These are phyloP conservation scores for Eucalyptus pauciflora DNA, from an alignment of 345 rosid species.

Conservation along the genomic window DNA sequence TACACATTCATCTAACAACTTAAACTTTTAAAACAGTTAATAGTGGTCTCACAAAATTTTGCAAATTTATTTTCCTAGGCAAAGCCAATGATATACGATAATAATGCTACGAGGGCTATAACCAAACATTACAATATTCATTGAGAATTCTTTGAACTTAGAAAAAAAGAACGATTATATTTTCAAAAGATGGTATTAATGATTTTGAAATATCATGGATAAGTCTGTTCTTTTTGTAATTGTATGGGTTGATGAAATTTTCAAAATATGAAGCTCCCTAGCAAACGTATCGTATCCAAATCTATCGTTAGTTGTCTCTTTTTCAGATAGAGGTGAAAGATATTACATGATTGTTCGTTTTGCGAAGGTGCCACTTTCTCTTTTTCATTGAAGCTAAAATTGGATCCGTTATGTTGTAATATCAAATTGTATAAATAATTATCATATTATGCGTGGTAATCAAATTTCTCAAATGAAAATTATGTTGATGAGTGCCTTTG, in stretches of 20 bases:
- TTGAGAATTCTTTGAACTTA: neutral
- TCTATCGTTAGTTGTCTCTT: neutral
- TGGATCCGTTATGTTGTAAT: neutral
- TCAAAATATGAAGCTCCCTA: neutral
- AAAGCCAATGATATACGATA: neutral
- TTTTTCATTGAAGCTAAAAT: too few relatives aligned
- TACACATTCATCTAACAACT: too few relatives aligned
- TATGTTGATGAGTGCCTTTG: neutral
- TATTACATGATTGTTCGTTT: neutral
- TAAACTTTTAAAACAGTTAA: rapidly evolving
- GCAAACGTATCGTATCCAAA: neutral
- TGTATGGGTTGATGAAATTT: neutral
- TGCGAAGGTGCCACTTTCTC: neutral
- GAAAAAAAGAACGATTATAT: neutral
- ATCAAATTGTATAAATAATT: too few relatives aligned
- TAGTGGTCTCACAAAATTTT: too few relatives aligned
- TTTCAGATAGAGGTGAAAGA: neutral
- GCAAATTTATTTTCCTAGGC: neutral
- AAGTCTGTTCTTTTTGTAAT: neutral
- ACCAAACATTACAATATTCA: neutral
- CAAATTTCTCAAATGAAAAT: neutral
- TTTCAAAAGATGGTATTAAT: neutral
- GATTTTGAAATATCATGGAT: neutral
- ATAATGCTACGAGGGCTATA: neutral
- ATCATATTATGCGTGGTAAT: neutral